phyloP scores from a whole-genome alignment of 495 filamentous ascomycete genomes.

The Neurospora sublineolata region DNA sequence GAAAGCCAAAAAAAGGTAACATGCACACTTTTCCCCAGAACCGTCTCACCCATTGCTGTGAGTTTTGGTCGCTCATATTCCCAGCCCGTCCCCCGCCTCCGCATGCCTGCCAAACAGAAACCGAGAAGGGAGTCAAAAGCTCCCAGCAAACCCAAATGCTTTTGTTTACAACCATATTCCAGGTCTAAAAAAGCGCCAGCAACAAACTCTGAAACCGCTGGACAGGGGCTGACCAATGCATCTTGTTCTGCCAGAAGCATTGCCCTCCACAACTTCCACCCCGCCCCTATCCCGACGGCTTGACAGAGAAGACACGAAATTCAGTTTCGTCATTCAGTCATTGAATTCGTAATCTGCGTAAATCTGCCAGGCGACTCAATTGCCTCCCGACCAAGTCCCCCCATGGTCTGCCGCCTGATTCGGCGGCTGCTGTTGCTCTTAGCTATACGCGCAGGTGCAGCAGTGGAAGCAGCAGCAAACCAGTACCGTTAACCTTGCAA shows the following conservation, averaged over 20 bases:
- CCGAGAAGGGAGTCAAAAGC: neutral
- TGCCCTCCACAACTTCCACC: constrained; percentile 6
- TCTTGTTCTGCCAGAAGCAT: constrained; percentile 2
- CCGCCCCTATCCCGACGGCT: constrained; percentile 1
- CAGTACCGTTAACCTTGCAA: neutral
- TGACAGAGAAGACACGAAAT: constrained; percentile 12
- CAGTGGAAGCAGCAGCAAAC: neutral
- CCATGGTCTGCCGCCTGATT: neutral
- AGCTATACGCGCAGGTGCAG: neutral
- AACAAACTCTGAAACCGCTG: neutral
- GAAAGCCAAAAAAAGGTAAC: neutral
- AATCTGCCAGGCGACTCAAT: neutral
- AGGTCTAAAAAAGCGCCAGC: neutral
- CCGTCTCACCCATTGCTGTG: neutral
- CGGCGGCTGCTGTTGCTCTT: neutral
- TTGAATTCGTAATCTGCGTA: constrained; percentile 14
- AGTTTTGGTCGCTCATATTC: neutral
- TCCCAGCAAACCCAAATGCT: neutral
- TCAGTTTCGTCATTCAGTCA: constrained; percentile 9
- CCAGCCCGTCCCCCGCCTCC: neutral
- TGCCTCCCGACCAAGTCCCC: neutral
- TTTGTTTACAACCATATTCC: neutral
- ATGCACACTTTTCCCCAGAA: neutral
- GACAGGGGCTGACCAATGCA: neutral
- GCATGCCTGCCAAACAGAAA: constrained; percentile 3